A percentile compares a stretch with the other conserved stretches of the same genome.
Evolutionary conservation across 331 rosid species (phyloP).

Genomic region (Saraca asoca): DNA sequence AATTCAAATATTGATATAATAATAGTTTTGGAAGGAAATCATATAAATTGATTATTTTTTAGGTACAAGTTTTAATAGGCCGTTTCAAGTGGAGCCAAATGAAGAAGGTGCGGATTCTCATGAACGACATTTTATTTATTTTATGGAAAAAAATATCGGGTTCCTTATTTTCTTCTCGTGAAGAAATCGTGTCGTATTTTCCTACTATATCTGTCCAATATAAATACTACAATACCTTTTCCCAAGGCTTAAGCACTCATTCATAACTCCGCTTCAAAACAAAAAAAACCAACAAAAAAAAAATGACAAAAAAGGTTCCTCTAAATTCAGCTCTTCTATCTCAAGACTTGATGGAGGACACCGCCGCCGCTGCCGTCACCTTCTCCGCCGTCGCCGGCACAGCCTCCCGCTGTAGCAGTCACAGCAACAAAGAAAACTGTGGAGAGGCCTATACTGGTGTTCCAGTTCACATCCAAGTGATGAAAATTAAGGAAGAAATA

Average conservation of each 20-base stretch:
- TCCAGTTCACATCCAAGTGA: slow-evolving; percentile 79
- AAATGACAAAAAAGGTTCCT: too few relatives aligned
- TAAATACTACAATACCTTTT: background rate
- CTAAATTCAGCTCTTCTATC: background rate
- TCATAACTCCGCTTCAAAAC: too few relatives aligned
- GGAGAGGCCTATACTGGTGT: slow-evolving; percentile 32
- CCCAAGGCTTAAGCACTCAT: background rate
- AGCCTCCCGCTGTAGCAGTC: background rate
- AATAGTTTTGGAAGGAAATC: too few relatives aligned
- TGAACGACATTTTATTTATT: too few relatives aligned
- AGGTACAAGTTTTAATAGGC: background rate
- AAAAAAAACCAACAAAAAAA: too few relatives aligned
- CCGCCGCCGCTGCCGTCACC: background rate
- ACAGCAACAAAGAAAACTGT: slow-evolving; percentile 3
- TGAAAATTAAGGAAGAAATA: slow-evolving; percentile 68
- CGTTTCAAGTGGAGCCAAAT: slow-evolving; percentile 36
- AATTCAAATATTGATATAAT: too few relatives aligned
- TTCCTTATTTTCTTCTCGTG: slow-evolving; percentile 9
- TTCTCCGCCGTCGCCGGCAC: background rate
- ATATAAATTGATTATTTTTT: too few relatives aligned
- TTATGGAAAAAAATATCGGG: background rate
- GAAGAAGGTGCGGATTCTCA: slow-evolving; percentile 28
- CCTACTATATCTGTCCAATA: background rate
- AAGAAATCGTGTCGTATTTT: slow-evolving; percentile 24
- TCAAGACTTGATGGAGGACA: background rate